Base-by-base conservation (phyloP, 768 basidiomycete species). In the Naganishia randhawae region DNA sequence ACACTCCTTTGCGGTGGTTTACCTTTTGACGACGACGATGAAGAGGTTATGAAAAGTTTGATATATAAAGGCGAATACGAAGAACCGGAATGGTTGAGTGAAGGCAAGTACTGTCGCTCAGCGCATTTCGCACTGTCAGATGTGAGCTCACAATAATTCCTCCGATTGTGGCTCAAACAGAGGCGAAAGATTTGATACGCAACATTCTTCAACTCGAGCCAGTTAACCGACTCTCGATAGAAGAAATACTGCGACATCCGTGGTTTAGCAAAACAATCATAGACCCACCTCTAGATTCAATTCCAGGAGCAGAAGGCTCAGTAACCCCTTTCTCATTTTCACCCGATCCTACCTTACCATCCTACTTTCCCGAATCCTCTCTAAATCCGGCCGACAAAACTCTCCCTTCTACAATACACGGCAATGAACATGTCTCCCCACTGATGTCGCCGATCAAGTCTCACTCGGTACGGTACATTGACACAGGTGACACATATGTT, bases 11-110 rank as follows among this genome's bases (percentile, higher is more conserved):
- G 91, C 0, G 94, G 93, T 8, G 90, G 89, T 10, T 81, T 94
- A 19, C 92, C 92, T 1, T 94, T 92, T 74, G 91, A 93, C 73
- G 89, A 93, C 72, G 92, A 94, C 67, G 88, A 93, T 76, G 81
- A 81, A 66, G 75, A 80, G 35, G 77, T 88, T 14, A 95, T 95
- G 91, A 88, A 88, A 70, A 82, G 83, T 63, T 88, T 90, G 79
- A 90, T 99, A 70, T 86, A 92, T 63, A 82, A 86, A 71, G 91
- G 89, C 17, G 87, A 89, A 51, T 98, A 90, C 75, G 91, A 95
- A 71, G 90, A 97, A 75, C 93, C 92, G 8, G 85, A 87, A 67
- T 99, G 94, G 93, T 83, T 98, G 19, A 90, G 91, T 32, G 81
- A 84, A 74, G 91, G 94, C 94, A 78, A 66, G 83, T 76, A 31